Conservation (phyloP, 1,284 basidiomycete genomes). For the Cutaneotrichosporon dermatis region DNA sequence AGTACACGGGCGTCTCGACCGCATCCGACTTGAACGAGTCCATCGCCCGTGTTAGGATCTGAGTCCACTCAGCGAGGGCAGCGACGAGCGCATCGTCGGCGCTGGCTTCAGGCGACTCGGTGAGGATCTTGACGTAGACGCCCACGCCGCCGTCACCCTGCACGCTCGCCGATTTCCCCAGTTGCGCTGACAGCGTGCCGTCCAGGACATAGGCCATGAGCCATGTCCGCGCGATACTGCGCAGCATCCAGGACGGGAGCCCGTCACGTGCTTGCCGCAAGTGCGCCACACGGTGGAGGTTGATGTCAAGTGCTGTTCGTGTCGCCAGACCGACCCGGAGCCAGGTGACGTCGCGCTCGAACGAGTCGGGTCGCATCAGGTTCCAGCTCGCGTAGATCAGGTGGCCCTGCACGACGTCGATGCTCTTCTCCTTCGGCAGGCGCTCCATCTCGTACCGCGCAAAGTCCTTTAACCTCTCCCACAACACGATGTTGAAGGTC, state of each 20-base stretch:
- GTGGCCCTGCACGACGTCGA: slow-evolving; percentile 35
- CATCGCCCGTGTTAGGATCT: slow-evolving; percentile 24
- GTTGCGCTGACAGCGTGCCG: slow-evolving; percentile 26
- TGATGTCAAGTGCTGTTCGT: slow-evolving; percentile 36
- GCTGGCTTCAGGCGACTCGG: slow-evolving; percentile 4
- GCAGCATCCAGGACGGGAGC: slow-evolving; percentile 25
- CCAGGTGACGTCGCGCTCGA: slow-evolving; percentile 38
- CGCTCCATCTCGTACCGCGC: slow-evolving; percentile 34
- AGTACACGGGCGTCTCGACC: slow-evolving; percentile 1
- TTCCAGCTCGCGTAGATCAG: slow-evolving; percentile 37
- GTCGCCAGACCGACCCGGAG: slow-evolving; percentile 29
- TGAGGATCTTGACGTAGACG: slow-evolving; percentile 18
- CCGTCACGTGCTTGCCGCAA: slow-evolving; percentile 22
- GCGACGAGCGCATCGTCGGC: slow-evolving; percentile 27
- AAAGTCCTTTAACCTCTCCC: slow-evolving; percentile 34
- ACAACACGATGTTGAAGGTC: slow-evolving; percentile 28
- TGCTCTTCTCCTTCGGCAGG: slow-evolving; percentile 34
- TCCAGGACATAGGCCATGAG: slow-evolving; percentile 26
- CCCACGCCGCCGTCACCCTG: slow-evolving; percentile 2
- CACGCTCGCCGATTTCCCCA: slow-evolving; percentile 28
- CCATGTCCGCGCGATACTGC: slow-evolving; percentile 34
- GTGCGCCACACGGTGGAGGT: slow-evolving; percentile 33
- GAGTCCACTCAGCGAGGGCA: slow-evolving; percentile 31
- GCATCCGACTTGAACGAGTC: slow-evolving; percentile 21
- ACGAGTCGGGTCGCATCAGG: slow-evolving; percentile 29